Conservation (phyloP, 2,329 filamentous ascomycete species). For the Ascochyta lentis region DNA sequence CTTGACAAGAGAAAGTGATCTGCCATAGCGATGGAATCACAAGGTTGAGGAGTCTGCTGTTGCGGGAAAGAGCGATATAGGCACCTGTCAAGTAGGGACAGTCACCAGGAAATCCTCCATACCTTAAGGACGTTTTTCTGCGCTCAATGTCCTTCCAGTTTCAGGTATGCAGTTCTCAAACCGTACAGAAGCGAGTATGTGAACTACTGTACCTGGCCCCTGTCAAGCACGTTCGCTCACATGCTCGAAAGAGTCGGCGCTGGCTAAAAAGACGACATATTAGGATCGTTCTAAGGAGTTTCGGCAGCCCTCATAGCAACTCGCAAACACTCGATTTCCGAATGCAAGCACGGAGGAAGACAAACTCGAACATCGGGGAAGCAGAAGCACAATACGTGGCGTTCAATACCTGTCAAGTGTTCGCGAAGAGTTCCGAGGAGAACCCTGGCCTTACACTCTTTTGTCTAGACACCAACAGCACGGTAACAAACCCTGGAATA, state of each 20-base stretch:
- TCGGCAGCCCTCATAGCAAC: neutral
- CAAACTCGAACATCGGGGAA: neutral
- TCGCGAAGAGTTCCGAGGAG: neutral
- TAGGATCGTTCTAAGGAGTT: neutral
- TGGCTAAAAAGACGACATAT: neutral
- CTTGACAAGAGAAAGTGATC: neutral
- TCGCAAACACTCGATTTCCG: neutral
- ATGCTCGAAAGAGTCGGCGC: neutral
- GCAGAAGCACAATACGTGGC: neutral
- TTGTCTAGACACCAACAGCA: neutral
- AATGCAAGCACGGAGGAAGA: neutral
- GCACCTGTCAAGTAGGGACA: neutral
- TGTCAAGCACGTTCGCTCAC: neutral
- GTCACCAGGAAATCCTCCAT: neutral
- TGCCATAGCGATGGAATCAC: neutral
- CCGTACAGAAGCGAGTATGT: neutral
- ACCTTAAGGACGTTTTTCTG: neutral
- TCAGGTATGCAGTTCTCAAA: conserved; percentile 3
- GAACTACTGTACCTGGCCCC: neutral
- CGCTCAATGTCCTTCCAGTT: neutral
- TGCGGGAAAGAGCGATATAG: neutral
- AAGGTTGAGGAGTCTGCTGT: neutral
- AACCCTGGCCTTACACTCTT: neutral
- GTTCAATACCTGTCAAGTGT: neutral
- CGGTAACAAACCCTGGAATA: neutral